These are phyloP conservation scores for Podaxis sp. DNA, from an alignment of 768 basidiomycete species.

Conservation along the genomic window DNA sequence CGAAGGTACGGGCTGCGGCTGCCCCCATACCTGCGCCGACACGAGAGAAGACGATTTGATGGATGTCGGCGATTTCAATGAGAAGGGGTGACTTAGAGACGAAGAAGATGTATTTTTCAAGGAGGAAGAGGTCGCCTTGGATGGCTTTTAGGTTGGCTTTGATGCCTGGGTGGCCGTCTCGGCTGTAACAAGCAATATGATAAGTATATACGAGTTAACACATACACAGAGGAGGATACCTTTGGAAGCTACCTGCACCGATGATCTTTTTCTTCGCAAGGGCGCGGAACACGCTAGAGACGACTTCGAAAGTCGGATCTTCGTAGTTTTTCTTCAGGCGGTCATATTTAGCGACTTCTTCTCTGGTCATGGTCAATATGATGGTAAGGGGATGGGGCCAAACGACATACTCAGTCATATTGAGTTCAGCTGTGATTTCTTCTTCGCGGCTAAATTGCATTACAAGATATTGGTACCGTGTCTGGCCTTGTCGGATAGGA, in stretches of 20 bases:
- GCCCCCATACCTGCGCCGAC: slow-evolving; percentile 84
- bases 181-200: slow-evolving; percentile 42
- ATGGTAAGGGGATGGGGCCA: neutral
- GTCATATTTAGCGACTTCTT: slow-evolving; percentile 76
- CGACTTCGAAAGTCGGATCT: slow-evolving; percentile 92
- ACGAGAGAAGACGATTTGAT: slow-evolving; percentile 89
- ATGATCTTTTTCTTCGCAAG: slow-evolving; percentile 90
- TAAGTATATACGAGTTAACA: neutral
- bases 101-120: slow-evolving; percentile 98
- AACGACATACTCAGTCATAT: slow-evolving; percentile 79
- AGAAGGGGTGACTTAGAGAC: slow-evolving; percentile 94
- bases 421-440: slow-evolving; percentile 93
- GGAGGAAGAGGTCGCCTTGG: slow-evolving; percentile 95
- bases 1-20: slow-evolving; percentile 88
- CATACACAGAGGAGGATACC: slow-evolving; percentile 40
- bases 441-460: slow-evolving; percentile 98
- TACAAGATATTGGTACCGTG: slow-evolving; percentile 95
- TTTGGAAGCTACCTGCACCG: slow-evolving; percentile 83
- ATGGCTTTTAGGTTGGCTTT: slow-evolving; percentile 97
- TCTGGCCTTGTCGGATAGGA: slow-evolving; percentile 97
- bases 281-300: slow-evolving; percentile 90
- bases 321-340: slow-evolving; percentile 93
- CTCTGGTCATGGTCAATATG: slow-evolving; percentile 39
- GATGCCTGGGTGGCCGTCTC: slow-evolving; percentile 89
- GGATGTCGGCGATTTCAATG: slow-evolving; percentile 86